Percentiles rank a stretch among this genome's conserved stretches.
Conservation (phyloP, 768 basidiomycete species). For the Leccinum incarnatum region DNA sequence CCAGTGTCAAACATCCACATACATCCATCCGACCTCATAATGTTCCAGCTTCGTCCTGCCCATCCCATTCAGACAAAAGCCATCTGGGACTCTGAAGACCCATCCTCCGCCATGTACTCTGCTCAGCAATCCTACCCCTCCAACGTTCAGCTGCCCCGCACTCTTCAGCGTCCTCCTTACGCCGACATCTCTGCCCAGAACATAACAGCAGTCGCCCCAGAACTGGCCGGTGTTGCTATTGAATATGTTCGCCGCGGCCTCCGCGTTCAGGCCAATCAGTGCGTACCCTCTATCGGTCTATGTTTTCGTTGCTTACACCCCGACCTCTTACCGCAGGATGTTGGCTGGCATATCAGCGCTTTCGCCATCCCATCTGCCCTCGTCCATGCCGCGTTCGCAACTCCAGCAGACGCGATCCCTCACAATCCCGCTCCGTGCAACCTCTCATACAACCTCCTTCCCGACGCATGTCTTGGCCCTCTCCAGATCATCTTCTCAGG, state of each 20-base stretch:
- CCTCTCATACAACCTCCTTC: conserved; percentile 21
- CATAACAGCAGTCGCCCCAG: conserved; percentile 52
- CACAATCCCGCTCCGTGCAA: conserved; percentile 32
- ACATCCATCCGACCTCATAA: conserved; percentile 18
- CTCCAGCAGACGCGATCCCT: conserved; percentile 32
- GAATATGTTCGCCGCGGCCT: conserved; percentile 62
- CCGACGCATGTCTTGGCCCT: conserved; percentile 59
- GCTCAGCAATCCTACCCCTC: conserved; percentile 28
- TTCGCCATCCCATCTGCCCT: conserved; percentile 43
- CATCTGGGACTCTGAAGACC: conserved; percentile 35
- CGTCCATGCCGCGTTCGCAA: conserved; percentile 29
- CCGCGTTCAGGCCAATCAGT: conserved; percentile 44
- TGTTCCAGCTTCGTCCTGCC: conserved; percentile 36
- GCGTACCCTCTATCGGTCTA: conserved; percentile 20
- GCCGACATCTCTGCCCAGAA: conserved; percentile 55
- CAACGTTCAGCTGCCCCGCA: conserved; percentile 68
- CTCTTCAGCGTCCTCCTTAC: conserved; percentile 60
- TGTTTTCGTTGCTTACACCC: conserved; percentile 31
- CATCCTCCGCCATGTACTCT: conserved; percentile 28
- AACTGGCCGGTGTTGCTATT: conserved; percentile 49
- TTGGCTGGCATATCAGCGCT: conserved; percentile 45
- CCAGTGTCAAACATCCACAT: conserved; percentile 15
- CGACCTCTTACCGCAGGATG: conserved; percentile 28
- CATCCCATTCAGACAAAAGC: conserved; percentile 37
- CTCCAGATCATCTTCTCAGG: conserved; percentile 26